A percentile compares a stretch with the other conserved stretches of the same genome.
Evolutionary conservation across 305 asterid genomes (phyloP).

Genomic region (Striga hermonthica): DNA sequence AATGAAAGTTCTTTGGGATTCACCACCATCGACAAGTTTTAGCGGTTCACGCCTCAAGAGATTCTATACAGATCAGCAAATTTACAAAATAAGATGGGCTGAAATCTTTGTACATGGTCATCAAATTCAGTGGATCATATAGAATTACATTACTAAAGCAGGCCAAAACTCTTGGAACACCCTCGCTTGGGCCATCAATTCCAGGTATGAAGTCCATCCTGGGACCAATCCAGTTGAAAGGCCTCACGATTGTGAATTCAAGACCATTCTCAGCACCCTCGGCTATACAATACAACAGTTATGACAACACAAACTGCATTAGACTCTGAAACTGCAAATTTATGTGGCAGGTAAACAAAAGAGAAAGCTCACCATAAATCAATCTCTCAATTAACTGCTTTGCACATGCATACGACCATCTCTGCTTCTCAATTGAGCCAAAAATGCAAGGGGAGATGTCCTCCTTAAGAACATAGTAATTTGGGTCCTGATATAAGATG

Average conservation of each 20-base stretch:
- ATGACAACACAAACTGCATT: constrained; percentile 22
- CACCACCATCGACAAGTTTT: constrained; percentile 76
- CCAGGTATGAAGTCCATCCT: constrained; percentile 83
- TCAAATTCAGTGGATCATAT: constrained; percentile 11
- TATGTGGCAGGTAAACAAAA: constrained; percentile 17
- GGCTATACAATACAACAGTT: constrained; percentile 42
- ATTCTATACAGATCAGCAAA: constrained; percentile 40
- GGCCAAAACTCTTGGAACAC: constrained; percentile 77
- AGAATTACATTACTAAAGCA: constrained; percentile 68
- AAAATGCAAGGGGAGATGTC: constrained; percentile 86
- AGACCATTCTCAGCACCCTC: constrained; percentile 87
- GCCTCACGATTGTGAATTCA: constrained; percentile 73
- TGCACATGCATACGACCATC: constrained; percentile 97
- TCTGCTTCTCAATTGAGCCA: constrained; percentile 88
- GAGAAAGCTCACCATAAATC: constrained; percentile 59
- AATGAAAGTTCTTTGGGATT: constrained; percentile 70
- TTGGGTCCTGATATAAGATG: constrained; percentile 54
- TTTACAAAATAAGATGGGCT: constrained; percentile 6
- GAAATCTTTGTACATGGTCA: background rate
- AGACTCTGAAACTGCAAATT: background rate
- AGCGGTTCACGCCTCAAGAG: constrained; percentile 70
- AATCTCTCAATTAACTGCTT: constrained; percentile 91
- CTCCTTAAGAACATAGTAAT: constrained; percentile 65
- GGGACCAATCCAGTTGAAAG: constrained; percentile 91
- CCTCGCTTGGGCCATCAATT: constrained; percentile 78